Evolutionary conservation across 495 filamentous ascomycete species (phyloP), one percentile per base, ranked within the genome.

Genomic region (Haplographium delicatum): DNA sequence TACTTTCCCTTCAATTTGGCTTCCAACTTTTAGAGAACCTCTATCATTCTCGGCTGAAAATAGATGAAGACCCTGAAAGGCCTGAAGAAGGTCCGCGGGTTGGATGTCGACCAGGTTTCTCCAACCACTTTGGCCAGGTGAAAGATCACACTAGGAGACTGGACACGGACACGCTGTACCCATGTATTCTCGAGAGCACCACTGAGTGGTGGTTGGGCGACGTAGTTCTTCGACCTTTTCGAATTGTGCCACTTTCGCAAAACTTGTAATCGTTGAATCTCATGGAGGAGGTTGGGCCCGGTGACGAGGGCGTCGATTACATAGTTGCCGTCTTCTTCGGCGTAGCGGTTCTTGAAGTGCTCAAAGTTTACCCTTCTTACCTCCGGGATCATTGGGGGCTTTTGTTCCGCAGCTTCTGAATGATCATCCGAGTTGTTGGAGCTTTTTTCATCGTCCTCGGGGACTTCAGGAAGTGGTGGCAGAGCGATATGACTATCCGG

Each of bases 21-120:
- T 44, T 70, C 68, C 6, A 73, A 61, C 18, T 53, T 55, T 22
- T 47, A 51, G 7, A 70, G 62, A 9, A 55, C 50, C 34, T 69
- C 53, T 30, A 62, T 61, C 57, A 73, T 65, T 51, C 61, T 45
- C 4, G 62, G 62, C 27, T 67, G 68, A 35, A 62, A 65, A 54
- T 71, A 68, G 24, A 65, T 54, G n/a, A 71, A 44, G 5, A 61
- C 31, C 40, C 66, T 63, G 59, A 71, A 73, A 8, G 70, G 70
- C 4, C 66, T 58, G 28, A 66, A 40, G 42, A 69, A 70, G 4
- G 61, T 65, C 6, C 64, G 64, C 1, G 65, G 66, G 5, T 35
- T 58, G 33, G 59, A 57, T 22, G 58, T 58, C 18, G 59, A 38
- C 18, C 64, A 47, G 2, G 59, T 50, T 2, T 63, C 61, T 26